Conservation (phyloP, 2,329 filamentous ascomycete species). For the Diaporthe caulivora region DNA sequence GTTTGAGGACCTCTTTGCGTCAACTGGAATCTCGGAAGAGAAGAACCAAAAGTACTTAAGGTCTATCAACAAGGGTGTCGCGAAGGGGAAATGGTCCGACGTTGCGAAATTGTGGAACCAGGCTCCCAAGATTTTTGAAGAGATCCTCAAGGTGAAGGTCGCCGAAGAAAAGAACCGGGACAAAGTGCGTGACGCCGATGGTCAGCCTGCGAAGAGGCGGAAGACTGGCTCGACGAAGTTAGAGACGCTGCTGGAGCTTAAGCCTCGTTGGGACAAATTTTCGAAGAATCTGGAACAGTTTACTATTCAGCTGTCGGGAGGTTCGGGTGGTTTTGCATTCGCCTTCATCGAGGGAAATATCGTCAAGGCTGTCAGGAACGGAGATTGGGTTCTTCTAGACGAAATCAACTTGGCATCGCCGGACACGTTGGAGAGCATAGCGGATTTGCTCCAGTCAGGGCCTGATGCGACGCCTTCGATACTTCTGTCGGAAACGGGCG, state of each 20-base stretch:
- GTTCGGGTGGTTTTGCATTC: conserved; percentile 86
- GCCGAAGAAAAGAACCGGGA: conserved; percentile 57
- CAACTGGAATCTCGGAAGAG: conserved; percentile 85
- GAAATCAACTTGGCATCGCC: conserved; percentile 97
- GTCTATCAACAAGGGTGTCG: conserved; percentile 82
- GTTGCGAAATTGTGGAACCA: conserved; percentile 89
- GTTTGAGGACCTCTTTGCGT: conserved; percentile 89
- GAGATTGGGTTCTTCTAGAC: conserved; percentile 96
- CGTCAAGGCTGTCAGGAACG: conserved; percentile 94
- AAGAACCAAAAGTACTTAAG: conserved; percentile 91
- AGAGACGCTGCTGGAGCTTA: conserved; percentile 68
- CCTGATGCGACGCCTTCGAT: conserved; percentile 81
- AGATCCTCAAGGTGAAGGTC: conserved; percentile 71
- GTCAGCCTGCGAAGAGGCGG: conserved; percentile 77
- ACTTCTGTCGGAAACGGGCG: conserved; percentile 91
- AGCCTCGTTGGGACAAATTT: conserved; percentile 84
- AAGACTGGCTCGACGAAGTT: conserved; percentile 75
- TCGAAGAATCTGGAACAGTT: conserved; percentile 80
- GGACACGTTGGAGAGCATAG: conserved; percentile 93
- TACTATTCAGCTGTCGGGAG: conserved; percentile 80
- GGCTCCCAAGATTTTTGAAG: conserved; percentile 87
- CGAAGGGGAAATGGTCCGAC: conserved; percentile 87
- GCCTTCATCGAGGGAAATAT: conserved; percentile 97
- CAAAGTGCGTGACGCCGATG: conserved; percentile 55
- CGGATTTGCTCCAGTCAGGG: conserved; percentile 84